Conservation (phyloP, 257 asterid species). For the Nicotiana paniculata region DNA sequence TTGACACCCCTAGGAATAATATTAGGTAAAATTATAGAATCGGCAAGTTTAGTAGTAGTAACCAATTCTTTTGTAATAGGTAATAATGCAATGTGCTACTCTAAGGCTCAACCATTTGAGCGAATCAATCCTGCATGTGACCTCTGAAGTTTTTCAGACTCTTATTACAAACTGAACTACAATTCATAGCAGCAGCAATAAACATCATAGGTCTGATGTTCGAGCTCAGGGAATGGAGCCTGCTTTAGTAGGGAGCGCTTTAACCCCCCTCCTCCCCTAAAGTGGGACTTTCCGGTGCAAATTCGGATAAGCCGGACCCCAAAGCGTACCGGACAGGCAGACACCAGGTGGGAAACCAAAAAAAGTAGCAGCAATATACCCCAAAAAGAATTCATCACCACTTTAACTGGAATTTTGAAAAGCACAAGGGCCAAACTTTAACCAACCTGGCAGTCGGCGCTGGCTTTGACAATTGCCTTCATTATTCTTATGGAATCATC, state of each 20-base stretch:
- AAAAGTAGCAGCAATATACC: neutral
- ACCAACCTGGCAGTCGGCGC: constrained; percentile 72
- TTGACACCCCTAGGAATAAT: too few species aligned
- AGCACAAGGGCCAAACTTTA: neutral
- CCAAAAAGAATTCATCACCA: neutral
- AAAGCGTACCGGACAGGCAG: too few species aligned
- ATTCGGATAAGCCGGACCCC: too few species aligned
- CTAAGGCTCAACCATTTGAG: constrained; percentile 6
- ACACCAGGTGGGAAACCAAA: too few species aligned
- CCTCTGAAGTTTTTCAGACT: neutral
- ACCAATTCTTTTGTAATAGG: neutral
- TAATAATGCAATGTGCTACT: neutral
- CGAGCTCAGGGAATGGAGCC: too few species aligned
- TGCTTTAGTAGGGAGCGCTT: too few species aligned
- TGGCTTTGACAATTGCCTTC: constrained; percentile 50
- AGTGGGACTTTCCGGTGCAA: too few species aligned
- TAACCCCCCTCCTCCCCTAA: too few species aligned
- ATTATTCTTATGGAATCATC: constrained; percentile 67
- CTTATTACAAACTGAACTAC: neutral
- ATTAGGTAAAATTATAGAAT: too few species aligned
- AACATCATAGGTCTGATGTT: too few species aligned
- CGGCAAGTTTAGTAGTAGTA: too few species aligned
- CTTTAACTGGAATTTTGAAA: neutral
- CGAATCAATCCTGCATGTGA: neutral
- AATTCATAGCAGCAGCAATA: neutral